phyloP scores from a whole-genome alignment of 2,329 filamentous ascomycete species.

The Aspergillus pseudonomiae region DNA sequence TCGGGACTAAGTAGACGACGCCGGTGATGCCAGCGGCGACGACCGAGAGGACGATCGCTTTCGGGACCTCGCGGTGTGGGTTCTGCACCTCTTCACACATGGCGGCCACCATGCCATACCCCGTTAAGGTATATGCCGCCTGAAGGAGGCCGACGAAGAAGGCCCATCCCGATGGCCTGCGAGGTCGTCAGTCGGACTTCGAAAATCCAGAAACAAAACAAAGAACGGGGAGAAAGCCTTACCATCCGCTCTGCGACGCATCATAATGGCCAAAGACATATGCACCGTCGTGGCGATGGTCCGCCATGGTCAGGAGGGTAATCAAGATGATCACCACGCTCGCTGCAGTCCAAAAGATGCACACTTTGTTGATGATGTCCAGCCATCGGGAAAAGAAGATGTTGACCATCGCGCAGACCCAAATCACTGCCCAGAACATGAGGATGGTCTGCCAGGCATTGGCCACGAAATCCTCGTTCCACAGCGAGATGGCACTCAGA shows the following conservation, averaged over 20 bases:
- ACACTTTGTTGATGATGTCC: constrained; percentile 71
- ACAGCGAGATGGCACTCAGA: constrained; percentile 68
- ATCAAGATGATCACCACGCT: constrained; percentile 70
- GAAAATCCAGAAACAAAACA: neutral
- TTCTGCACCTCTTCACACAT: constrained; percentile 76
- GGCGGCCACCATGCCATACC: constrained; percentile 71
- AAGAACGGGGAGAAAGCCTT: constrained; percentile 22
- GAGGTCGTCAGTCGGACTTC: constrained; percentile 12
- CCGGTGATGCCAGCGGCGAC: constrained; percentile 68
- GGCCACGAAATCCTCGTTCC: constrained; percentile 69
- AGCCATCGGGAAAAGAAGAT: constrained; percentile 65
- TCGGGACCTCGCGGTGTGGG: constrained; percentile 69
- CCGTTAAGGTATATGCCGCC: constrained; percentile 54
- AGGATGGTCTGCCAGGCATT: constrained; percentile 71
- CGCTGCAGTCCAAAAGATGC: constrained; percentile 71
- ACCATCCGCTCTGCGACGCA: constrained; percentile 66
- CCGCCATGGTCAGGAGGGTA: constrained; percentile 63
- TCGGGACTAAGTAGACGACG: constrained; percentile 69
- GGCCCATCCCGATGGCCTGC: constrained; percentile 66
- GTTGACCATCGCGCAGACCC: constrained; percentile 66
- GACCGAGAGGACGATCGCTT: constrained; percentile 71
- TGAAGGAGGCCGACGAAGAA: constrained; percentile 73
- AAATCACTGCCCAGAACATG: constrained; percentile 72
- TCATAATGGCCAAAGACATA: constrained; percentile 73
- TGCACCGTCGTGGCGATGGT: constrained; percentile 58